Base-by-base conservation (phyloP, 2,329 filamentous ascomycete genomes). In the Sarocladium kiliense region DNA sequence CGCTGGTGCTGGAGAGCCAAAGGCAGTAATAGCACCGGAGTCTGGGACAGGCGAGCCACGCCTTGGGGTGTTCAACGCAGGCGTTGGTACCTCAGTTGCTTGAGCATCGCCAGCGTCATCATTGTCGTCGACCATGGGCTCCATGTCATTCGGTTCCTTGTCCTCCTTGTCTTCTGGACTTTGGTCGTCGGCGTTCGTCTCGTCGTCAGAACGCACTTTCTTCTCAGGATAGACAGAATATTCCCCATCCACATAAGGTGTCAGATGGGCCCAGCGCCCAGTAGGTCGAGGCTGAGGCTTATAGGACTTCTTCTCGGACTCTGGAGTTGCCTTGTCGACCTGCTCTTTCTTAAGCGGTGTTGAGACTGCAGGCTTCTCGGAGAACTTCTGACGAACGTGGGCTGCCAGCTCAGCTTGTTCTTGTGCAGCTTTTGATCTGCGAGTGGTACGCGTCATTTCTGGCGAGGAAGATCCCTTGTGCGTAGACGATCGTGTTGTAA, bases 21-120 rank as follows among this genome's bases (percentile, higher is more conserved):
- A 61, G 37, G 67, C 58, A 55, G 73, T 62, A 56, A 73, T 64
- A 60, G 75, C 63, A 58, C 66, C 54, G 53, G 71, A 63, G 57
- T 79, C 72, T 7, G 66, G 66, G 3, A 64, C 66, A 2, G 71
- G 74, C 1, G 75, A 74, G 21, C 70, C 72, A 37, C 66, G 61
- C 1, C 65, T 65, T 2, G 72, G 72, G 1, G 72, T 74, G 56
- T 72, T 70, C 23, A 72, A 60, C 2, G 69, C 70, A 23, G 69
- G 66, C 1, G 71, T 73, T 14, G 71, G 65, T 11, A 63, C 65
- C 42, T 71, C 71, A 1, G 62, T 63, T 7, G 59, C 63, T n/a
- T 56, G 56, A n/a, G 59, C 59, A 14, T 70, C 69, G 4, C 60
- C 59, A 14, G 58, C 60, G 41, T 71, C 68, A 19, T 66, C 67